Conservation (phyloP, 495 filamentous ascomycete species). For the Xylaria palmicola region DNA sequence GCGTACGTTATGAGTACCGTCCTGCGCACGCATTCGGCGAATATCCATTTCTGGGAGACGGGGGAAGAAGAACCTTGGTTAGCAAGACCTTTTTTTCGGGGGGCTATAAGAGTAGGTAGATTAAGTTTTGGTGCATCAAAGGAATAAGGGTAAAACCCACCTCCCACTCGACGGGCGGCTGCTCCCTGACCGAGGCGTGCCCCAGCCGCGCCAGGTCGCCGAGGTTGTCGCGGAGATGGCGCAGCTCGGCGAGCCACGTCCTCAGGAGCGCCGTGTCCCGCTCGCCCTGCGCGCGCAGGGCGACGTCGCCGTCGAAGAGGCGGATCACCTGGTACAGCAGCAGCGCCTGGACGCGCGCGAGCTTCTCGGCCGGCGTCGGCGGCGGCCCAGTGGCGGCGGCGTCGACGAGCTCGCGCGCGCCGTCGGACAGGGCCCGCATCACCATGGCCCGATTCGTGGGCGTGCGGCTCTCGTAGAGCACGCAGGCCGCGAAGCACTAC, state of each 20-base stretch:
- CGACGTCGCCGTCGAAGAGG: conserved; percentile 35
- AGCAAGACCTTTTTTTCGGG: neutral
- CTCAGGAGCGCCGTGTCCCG: conserved; percentile 25
- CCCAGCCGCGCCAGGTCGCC: conserved; percentile 11
- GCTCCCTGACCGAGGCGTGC: neutral
- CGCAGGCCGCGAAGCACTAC: conserved; percentile 25
- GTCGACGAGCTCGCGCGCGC: conserved; percentile 22
- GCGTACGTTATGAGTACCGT: conserved; percentile 31
- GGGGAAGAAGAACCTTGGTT: neutral
- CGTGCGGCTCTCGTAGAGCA: conserved; percentile 29
- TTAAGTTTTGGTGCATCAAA: too few species aligned
- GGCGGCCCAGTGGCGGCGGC: neutral
- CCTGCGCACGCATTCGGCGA: conserved; percentile 31
- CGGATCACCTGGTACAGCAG: conserved; percentile 33
- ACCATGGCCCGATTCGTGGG: conserved; percentile 24
- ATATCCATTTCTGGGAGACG: conserved; percentile 30
- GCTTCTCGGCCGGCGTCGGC: conserved; percentile 26
- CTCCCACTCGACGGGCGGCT: conserved; percentile 25
- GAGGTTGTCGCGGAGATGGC: conserved; percentile 27
- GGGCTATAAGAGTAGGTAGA: too few species aligned
- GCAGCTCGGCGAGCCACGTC: conserved; percentile 29
- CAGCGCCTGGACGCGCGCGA: conserved; percentile 33
- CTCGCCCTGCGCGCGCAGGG: conserved; percentile 28
- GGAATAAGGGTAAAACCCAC: conserved; percentile 4
- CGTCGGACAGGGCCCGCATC: conserved; percentile 22